Evolutionary conservation across 2,329 filamentous ascomycete species (phyloP).

Genomic region (Fusarium keratoplasticum): DNA sequence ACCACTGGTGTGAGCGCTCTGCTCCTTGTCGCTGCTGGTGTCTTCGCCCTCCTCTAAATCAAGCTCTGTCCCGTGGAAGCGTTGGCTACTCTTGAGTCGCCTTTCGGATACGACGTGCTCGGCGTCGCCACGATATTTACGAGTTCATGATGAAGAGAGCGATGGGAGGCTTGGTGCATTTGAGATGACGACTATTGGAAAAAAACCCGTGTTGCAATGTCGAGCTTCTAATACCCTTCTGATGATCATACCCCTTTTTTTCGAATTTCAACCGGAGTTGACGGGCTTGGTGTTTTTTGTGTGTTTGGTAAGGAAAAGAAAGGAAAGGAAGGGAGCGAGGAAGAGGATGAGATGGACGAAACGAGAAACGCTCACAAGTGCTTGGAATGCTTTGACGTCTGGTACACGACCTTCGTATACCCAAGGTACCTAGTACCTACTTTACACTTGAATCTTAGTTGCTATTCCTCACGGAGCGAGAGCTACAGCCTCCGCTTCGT

Average conservation of each 20-base stretch:
- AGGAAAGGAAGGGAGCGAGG: background rate
- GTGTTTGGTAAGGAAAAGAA: constrained; percentile 32
- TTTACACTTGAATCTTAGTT: constrained; percentile 43
- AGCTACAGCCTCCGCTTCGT: constrained; percentile 35
- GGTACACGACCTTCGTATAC: constrained; percentile 32
- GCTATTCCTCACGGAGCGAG: constrained; percentile 39
- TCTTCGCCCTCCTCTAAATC: constrained; percentile 51
- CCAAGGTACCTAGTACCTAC: constrained; percentile 10
- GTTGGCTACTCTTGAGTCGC: constrained; percentile 13
- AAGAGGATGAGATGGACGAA: constrained; percentile 29
- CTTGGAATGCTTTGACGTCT: constrained; percentile 35
- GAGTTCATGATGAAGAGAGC: constrained; percentile 47
- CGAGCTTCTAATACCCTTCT: constrained; percentile 42
- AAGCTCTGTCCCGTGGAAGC: constrained; percentile 42
- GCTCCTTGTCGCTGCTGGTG: constrained; percentile 51
- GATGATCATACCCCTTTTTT: constrained; percentile 38
- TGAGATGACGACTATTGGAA: constrained; percentile 14
- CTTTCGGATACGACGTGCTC: constrained; percentile 25
- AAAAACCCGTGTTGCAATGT: constrained; percentile 40
- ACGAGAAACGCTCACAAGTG: constrained; percentile 38
- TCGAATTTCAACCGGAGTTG: constrained; percentile 43
- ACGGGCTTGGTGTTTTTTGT: constrained; percentile 40
- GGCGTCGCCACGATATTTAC: constrained; percentile 50
- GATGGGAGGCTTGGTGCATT: constrained; percentile 24
- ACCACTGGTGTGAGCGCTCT: constrained; percentile 51